Percentiles rank a stretch among this genome's conserved stretches.
These are phyloP conservation scores for Sporothrix humicola DNA, from an alignment of 2,329 filamentous ascomycete genomes.

Conservation along the genomic window DNA sequence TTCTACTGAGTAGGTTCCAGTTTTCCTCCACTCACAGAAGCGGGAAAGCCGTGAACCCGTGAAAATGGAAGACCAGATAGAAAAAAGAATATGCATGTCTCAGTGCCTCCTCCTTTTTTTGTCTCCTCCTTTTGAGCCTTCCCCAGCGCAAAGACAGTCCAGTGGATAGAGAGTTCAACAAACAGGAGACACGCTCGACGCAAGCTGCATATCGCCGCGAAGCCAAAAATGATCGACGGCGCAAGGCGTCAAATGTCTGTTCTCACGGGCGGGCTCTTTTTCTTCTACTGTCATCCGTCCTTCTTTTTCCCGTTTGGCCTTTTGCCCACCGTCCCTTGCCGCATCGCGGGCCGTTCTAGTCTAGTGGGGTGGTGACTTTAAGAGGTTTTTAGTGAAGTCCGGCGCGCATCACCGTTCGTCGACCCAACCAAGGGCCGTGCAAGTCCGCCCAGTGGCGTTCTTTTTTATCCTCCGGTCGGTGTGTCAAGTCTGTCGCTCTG, in stretches of 20 bases:
- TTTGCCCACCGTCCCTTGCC: slow-evolving; percentile 19
- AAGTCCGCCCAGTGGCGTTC: slow-evolving; percentile 16
- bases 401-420: not conserved
- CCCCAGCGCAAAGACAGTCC: slow-evolving; percentile 6
- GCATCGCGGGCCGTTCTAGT: slow-evolving; percentile 20
- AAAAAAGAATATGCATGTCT: slow-evolving; percentile 18
- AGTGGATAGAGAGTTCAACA: too few relatives aligned
- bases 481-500: not conserved
- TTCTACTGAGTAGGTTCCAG: not conserved
- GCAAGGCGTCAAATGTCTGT: not conserved
- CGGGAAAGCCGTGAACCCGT: not conserved
- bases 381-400: too few relatives aligned
- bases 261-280: not conserved
- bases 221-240: not conserved
- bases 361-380: not conserved
- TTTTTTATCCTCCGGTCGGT: not conserved
- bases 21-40: slow-evolving; percentile 6
- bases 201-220: not conserved
- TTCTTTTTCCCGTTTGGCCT: not conserved
- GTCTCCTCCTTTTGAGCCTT: not conserved
- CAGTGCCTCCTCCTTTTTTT: slow-evolving; percentile 25
- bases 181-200: not conserved
- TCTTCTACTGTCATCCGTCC: too few relatives aligned
- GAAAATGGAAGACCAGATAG: too few relatives aligned
- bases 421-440: not conserved